Conservation (phyloP, 2,329 filamentous ascomycete genomes). For the Aspergillus japonicus region DNA sequence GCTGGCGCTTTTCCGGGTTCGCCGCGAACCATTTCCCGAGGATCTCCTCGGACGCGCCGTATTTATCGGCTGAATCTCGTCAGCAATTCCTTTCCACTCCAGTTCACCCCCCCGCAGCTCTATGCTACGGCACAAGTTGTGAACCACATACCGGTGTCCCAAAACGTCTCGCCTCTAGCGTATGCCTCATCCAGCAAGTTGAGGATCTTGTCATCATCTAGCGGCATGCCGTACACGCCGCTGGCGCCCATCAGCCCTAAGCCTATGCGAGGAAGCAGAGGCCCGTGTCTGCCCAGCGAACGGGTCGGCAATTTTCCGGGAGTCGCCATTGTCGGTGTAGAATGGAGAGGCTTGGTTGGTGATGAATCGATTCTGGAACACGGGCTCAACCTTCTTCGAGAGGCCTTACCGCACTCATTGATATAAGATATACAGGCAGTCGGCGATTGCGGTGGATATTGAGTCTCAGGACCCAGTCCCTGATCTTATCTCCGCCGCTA, state of each 20-base stretch:
- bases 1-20: constrained; percentile 42
- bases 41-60: constrained; percentile 50
- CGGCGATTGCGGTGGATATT: constrained; percentile 1
- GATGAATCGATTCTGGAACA: background rate
- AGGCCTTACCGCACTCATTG: background rate
- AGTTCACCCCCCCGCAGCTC: too few relatives aligned
- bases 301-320: constrained; percentile 20
- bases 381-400: too few relatives aligned
- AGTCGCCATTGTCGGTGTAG: background rate
- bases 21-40: constrained; percentile 50
- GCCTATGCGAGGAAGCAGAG: constrained; percentile 28
- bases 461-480: background rate
- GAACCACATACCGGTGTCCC: constrained; percentile 40
- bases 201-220: constrained; percentile 45
- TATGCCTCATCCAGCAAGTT: constrained; percentile 47
- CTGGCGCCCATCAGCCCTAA: constrained; percentile 31
- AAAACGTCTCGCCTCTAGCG: constrained; percentile 45
- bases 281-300: constrained; percentile 28
- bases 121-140: background rate
- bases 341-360: background rate
- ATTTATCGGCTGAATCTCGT: constrained; percentile 32
- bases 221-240: constrained; percentile 29
- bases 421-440: background rate
- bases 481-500: constrained; percentile 1
- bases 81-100: too few relatives aligned